Base-by-base conservation (phyloP, 441 rosid species). In the Gossypium lobatum region DNA sequence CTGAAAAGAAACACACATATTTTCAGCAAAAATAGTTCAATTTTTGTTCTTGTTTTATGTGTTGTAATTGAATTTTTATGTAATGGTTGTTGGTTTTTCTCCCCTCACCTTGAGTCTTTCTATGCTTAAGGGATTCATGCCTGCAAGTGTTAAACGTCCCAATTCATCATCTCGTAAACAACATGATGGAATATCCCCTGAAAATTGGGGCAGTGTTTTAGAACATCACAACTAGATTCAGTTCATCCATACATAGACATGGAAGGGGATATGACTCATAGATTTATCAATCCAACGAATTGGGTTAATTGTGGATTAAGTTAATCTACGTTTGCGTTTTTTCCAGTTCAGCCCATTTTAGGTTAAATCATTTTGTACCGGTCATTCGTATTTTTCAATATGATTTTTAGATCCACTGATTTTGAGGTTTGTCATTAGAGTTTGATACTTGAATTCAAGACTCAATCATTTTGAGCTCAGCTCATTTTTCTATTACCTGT, bases 111-210 rank as follows among this genome's bases (percentile, higher is more conserved):
- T 60, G 1, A 76, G 72, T 59, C 42, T 62, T 46, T 76, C 71
- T 34, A 76, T 71, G 71, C 71, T 64, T 42, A 64, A 0, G 28
- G 79, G 75, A 64, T 71, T 71, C 59, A 76, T 71, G 45, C 79
- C 76, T 2, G 79, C 73, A 17, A 77, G 52, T 18, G 68, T 48
- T 58, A 71, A 72, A 7, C 73, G 76, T 10, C 67, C 79, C 21
- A 77, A 77, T 9, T 77, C 79, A 26, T 71, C 76, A 57, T 77
- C 79, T 46, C 74, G 23, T 11, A 62, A 54, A 14, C 60, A 76
- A 13, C 52, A 54, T 16, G 64, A 59, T 18, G 59, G 59, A 31
- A 34, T 25, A 23, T 70, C 71, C 18, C 71, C 79, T 76, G 69
- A 16, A 16, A 62, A 37, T 4, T 4, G 23, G 8, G 37, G 11